These are phyloP conservation scores for Taiozyma sp. DNA, from an alignment of 1,139 yeast genomes.

Conservation along the genomic window DNA sequence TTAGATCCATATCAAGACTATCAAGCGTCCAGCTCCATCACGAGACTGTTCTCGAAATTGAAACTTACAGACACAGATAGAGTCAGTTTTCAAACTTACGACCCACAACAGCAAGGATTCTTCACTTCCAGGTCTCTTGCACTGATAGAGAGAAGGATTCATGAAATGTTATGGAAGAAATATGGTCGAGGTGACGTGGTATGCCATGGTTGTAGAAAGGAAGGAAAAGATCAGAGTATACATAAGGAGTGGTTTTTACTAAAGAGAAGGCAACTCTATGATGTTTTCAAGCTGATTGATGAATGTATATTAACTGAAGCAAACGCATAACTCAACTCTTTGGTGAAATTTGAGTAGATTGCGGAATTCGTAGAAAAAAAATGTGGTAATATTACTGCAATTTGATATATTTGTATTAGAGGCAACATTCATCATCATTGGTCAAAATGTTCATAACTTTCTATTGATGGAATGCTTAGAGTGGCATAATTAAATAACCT, in stretches of 20 bases:
- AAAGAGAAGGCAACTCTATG: slow-evolving; percentile 37
- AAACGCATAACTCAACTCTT: background rate
- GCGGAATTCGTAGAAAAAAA: no score
- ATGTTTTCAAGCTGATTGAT: slow-evolving; percentile 40
- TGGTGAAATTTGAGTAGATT: no score
- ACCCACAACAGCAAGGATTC: slow-evolving; percentile 29
- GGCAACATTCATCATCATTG: no score
- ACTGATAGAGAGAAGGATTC: slow-evolving; percentile 40
- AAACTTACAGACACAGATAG: background rate
- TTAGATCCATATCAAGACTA: slow-evolving; percentile 29
- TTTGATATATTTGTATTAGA: no score
- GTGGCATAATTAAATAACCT: no score
- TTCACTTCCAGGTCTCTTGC: slow-evolving; percentile 27
- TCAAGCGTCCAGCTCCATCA: background rate
- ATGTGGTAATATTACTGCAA: no score
- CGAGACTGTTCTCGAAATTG: background rate
- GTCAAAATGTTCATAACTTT: no score
- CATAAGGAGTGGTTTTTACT: slow-evolving; percentile 60
- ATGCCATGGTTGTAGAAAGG: slow-evolving; percentile 37
- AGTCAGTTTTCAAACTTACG: slow-evolving; percentile 3
- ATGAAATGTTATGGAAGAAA: slow-evolving; percentile 28
- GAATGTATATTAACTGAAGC: background rate
- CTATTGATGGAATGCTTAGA: no score
- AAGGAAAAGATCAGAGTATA: slow-evolving; percentile 26
- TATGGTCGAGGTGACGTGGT: slow-evolving; percentile 43